Conservation (phyloP, 164 flowering plant genomes). For the Magnolia officinalis region DNA sequence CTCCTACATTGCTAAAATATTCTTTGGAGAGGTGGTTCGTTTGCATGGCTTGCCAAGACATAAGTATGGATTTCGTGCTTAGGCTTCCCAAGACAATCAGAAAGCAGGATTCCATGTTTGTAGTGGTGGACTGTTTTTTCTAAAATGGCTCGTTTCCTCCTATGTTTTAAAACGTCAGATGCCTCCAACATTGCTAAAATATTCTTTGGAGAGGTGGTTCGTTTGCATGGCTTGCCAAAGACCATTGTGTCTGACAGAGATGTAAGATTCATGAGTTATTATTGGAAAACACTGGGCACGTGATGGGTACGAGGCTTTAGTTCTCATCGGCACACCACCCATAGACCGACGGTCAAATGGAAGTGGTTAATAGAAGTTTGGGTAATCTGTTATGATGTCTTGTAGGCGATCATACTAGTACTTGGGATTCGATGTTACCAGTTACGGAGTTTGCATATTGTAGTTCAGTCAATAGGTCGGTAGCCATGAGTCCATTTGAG, state of each 20-base stretch:
- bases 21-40: neutral
- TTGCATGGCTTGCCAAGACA: neutral
- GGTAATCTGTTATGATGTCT: neutral
- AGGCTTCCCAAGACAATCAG: neutral
- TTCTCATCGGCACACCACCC: neutral
- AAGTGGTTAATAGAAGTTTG: neutral
- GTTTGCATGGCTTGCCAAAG: neutral
- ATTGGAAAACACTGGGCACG: neutral
- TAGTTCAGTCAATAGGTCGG: neutral
- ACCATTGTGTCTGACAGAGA: neutral
- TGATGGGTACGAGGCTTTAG: neutral
- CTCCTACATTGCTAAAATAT: neutral
- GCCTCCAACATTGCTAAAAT: neutral
- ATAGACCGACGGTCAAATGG: neutral
- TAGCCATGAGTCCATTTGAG: neutral
- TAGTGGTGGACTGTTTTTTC: neutral
- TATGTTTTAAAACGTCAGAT: neutral
- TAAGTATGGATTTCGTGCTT: conserved; percentile 1
- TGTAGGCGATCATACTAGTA: neutral
- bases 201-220: neutral
- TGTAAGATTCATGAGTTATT: neutral
- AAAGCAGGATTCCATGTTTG: neutral
- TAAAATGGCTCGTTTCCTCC: neutral
- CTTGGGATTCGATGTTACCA: neutral
- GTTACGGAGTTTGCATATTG: neutral